These are phyloP conservation scores for Tarenaya hassleriana DNA, from an alignment of 345 rosid species.

Conservation along the genomic window DNA sequence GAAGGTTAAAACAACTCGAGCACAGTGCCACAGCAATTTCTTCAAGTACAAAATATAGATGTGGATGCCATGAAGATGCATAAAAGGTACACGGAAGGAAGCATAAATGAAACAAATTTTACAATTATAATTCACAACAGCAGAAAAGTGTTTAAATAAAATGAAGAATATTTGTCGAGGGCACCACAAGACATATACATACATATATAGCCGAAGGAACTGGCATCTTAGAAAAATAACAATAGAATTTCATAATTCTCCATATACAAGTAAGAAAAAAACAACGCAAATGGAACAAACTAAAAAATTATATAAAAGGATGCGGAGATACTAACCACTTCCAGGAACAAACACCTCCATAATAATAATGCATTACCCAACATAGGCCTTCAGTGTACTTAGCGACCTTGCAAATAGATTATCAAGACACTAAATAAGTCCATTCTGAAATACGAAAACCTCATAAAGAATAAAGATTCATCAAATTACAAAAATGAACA, in stretches of 20 bases:
- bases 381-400: slow-evolving; percentile 88
- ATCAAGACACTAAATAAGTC: slow-evolving; percentile 11
- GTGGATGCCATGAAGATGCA: not conserved
- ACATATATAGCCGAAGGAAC: no score
- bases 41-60: no score
- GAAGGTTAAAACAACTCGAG: no score
- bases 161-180: slow-evolving; percentile 5
- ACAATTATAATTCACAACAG: not conserved
- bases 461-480: slow-evolving; percentile 7
- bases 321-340: slow-evolving; percentile 59
- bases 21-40: no score
- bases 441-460: slow-evolving; percentile 1
- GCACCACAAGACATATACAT: no score
- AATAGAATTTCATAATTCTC: slow-evolving; percentile 4
- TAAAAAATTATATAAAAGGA: not conserved
- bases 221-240: not conserved
- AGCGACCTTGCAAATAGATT: slow-evolving; percentile 49
- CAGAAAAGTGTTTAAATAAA: slow-evolving; percentile 11
- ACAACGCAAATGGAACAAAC: not conserved
- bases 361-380: slow-evolving; percentile 96
- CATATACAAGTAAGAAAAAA: not conserved
- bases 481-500: slow-evolving; percentile 12
- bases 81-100: not conserved
- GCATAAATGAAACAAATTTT: no score
- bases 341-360: slow-evolving; percentile 98